phyloP scores from a whole-genome alignment of 345 rosid species.

The Rhodamnia rubescens region DNA sequence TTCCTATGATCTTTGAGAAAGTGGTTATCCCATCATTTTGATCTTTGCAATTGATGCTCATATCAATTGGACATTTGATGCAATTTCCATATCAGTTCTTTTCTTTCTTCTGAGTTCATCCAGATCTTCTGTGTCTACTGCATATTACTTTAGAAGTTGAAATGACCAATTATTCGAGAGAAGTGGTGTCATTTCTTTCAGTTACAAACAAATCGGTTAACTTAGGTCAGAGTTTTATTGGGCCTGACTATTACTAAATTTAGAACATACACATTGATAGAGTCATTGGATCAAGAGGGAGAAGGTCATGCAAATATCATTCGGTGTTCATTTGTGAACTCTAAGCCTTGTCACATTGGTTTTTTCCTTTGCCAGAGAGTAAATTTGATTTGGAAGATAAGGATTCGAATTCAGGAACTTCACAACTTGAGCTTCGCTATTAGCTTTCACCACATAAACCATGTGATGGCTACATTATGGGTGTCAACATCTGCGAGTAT shows the following conservation, averaged over 20 bases:
- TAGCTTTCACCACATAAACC: background rate
- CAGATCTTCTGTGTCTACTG: background rate
- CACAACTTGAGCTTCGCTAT: background rate
- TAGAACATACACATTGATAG: background rate
- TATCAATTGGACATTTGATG: background rate
- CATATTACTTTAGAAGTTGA: background rate
- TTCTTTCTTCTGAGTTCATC: background rate
- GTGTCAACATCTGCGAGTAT: background rate
- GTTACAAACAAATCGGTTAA: background rate
- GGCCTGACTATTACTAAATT: background rate
- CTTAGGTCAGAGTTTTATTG: background rate
- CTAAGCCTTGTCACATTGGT: background rate
- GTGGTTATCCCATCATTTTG: background rate
- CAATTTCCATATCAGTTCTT: background rate
- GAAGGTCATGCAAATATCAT: background rate
- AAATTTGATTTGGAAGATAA: background rate
- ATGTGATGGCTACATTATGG: background rate
- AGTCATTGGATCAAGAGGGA: background rate
- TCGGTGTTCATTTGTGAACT: background rate
- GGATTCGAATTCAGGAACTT: background rate
- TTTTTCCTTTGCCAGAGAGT: background rate
- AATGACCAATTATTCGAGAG: background rate
- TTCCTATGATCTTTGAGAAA: background rate
- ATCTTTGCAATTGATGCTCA: background rate
- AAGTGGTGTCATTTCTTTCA: background rate